A percentile compares a stretch with the other conserved stretches of the same genome.
Conservation (phyloP, 1,139 yeast species). For the Yarrowia galli region DNA sequence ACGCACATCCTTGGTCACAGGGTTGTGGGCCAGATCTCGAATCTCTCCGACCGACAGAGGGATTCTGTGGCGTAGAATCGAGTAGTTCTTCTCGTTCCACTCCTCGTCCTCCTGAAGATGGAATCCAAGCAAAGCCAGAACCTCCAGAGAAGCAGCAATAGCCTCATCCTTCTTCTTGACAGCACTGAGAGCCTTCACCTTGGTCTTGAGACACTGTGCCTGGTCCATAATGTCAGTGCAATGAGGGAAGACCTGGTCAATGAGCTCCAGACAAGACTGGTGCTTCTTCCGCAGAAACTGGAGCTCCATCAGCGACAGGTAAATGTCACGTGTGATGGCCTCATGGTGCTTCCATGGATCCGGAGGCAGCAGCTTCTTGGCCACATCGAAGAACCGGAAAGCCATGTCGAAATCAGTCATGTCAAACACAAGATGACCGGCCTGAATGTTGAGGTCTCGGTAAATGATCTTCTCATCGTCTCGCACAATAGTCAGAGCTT, state of each 20-base stretch:
- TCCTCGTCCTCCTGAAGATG: slow-evolving; percentile 52
- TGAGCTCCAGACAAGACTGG: slow-evolving; percentile 44
- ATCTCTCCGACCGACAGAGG: slow-evolving; percentile 58
- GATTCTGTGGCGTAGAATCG: slow-evolving; percentile 48
- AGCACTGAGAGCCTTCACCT: slow-evolving; percentile 55
- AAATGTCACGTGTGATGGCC: slow-evolving; percentile 44
- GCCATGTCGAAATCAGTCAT: slow-evolving; percentile 49
- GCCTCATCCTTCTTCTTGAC: slow-evolving; percentile 53
- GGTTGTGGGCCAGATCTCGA: slow-evolving; percentile 50
- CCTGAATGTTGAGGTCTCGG: slow-evolving; percentile 46
- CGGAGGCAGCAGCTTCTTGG: slow-evolving; percentile 43
- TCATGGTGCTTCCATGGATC: slow-evolving; percentile 41
- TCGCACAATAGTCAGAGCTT: slow-evolving; percentile 46
- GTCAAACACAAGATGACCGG: slow-evolving; percentile 47
- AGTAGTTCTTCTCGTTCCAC: slow-evolving; percentile 46
- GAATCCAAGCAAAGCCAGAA: slow-evolving; percentile 45
- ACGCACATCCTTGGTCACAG: slow-evolving; percentile 49
- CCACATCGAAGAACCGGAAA: slow-evolving; percentile 46
- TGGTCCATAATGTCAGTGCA: slow-evolving; percentile 43
- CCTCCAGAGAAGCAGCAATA: slow-evolving; percentile 45
- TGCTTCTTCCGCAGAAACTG: slow-evolving; percentile 46
- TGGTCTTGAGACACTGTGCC: slow-evolving; percentile 49
- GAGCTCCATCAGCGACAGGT: slow-evolving; percentile 45
- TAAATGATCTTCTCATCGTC: slow-evolving; percentile 45
- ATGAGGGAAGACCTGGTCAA: slow-evolving; percentile 42